Conservation (phyloP, 2,329 filamentous ascomycete genomes). For the Scopulariopsis brevicaulis region DNA sequence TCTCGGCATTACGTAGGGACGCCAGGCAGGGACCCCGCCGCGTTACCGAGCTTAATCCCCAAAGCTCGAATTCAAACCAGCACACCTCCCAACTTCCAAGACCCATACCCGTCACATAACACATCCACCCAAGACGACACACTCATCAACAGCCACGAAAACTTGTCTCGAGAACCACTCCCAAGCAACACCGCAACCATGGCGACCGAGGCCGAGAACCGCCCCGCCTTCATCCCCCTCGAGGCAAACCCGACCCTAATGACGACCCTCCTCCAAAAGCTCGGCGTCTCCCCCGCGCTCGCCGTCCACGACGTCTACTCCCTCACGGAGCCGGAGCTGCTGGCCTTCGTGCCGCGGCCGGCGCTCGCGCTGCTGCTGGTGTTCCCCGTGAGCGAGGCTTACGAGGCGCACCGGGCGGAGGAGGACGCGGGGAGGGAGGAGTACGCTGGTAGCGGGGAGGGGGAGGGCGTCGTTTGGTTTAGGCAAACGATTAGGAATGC, state of each 20-base stretch:
- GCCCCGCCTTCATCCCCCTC: conserved; percentile 44
- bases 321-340: conserved; percentile 72
- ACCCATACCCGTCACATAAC: background rate
- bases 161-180: too few relatives aligned
- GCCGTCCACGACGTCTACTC: conserved; percentile 87
- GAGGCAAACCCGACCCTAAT: conserved; percentile 82
- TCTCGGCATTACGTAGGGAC: background rate
- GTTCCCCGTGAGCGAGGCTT: conserved; percentile 71
- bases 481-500: conserved; percentile 90
- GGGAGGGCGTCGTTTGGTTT: conserved; percentile 83
- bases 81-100: background rate
- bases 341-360: conserved; percentile 80
- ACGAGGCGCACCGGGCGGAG: conserved; percentile 62
- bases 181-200: conserved; percentile 23
- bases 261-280: conserved; percentile 67
- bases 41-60: background rate
- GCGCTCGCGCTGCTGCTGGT: conserved; percentile 83
- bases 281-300: conserved; percentile 70
- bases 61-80: background rate
- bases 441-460: conserved; percentile 56
- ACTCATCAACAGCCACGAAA: background rate
- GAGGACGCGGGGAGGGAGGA: conserved; percentile 57
- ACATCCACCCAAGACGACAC: background rate
- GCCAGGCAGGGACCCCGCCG: background rate
- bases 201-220: conserved; percentile 11